These are phyloP conservation scores for Cryptococcus hybrid DNA, from an alignment of 1,284 basidiomycete species.

Conservation along the genomic window DNA sequence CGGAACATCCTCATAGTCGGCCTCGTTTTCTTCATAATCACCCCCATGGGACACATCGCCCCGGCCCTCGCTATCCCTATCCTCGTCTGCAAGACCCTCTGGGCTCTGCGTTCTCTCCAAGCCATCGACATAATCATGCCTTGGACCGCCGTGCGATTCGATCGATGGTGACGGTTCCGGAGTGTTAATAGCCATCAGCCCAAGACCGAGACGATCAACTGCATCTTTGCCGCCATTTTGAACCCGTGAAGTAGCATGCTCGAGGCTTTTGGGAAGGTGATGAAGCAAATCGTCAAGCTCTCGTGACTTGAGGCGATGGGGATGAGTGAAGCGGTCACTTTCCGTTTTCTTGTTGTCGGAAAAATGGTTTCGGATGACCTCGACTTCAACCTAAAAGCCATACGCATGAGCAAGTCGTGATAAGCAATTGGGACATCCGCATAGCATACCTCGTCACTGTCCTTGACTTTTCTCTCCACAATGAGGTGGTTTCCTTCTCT, in stretches of 20 bases:
- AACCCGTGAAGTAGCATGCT: slow-evolving; percentile 30
- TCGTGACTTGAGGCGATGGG: slow-evolving; percentile 26
- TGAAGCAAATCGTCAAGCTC: slow-evolving; percentile 29
- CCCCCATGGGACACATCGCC: not conserved
- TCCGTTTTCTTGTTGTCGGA: slow-evolving; percentile 21
- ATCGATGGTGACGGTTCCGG: not conserved
- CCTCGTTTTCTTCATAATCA: slow-evolving; percentile 8
- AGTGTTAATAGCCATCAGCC: slow-evolving; percentile 13
- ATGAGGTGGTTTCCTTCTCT: slow-evolving; percentile 66
- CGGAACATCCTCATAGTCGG: slow-evolving; percentile 14
- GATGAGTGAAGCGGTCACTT: slow-evolving; percentile 30
- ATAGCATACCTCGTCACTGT: slow-evolving; percentile 63
- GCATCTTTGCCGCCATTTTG: slow-evolving; percentile 26
- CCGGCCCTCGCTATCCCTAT: not conserved
- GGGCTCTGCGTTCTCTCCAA: not conserved
- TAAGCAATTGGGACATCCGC: not conserved
- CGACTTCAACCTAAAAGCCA: slow-evolving; percentile 58
- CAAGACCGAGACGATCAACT: slow-evolving; percentile 29
- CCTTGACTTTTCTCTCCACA: slow-evolving; percentile 59
- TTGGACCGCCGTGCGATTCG: not conserved
- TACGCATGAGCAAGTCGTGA: not conserved
- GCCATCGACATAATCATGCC: not conserved
- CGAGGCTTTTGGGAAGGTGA: slow-evolving; percentile 20
- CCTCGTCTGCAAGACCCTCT: not conserved
- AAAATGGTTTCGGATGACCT: slow-evolving; percentile 57